Base-by-base conservation (phyloP, 495 filamentous ascomycete genomes). In the Penicillium desertorum region DNA sequence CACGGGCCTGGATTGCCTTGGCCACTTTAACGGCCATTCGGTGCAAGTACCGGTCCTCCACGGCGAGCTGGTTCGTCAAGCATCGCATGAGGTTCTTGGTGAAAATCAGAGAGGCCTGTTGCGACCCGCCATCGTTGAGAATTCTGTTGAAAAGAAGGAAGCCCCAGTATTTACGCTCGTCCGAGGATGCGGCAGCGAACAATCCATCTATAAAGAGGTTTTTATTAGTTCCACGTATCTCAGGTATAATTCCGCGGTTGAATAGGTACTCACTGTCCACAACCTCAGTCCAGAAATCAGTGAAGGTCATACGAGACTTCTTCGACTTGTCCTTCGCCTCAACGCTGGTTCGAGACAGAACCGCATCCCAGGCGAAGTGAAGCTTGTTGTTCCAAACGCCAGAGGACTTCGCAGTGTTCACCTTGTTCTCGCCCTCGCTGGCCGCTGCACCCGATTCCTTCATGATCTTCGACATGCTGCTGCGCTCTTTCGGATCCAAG, bases 101-200 rank as follows among this genome's bases (percentile, higher is more conserved):
- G 72, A 97, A 95, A 4, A 96, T 72, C 2, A 67, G 59, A 20
- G 76, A 66, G 14, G 88, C 71, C 30, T 79, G 63, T 41, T 81
- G 67, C 2, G 71, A 64, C 3, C 76, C 72, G 42, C 73, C 73
- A 41, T 74, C 71, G 41, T 82, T 77, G 19, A 96, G 69, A 27
- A 90, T 75, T 56, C 88, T 88, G 56, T 84, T 79, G 59, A 97
- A 89, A 20, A 98, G 83, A 50, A 90, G 82, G 68, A 98, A 92
- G 4, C 95, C 94, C 74, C 88, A 90, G 65, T 88, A 89, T 69
- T 97, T 97, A 45, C 92, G 87, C 67, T 91, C 90, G 22, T 89
- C 83, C 0, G 92, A 96, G 11, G 92, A 85, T 17, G 82, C 82
- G 49, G 87, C 79, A 25, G 88, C 85, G 65, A 97, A 96, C 8